phyloP scores from a whole-genome alignment of 331 rosid genomes.

The Arachis monticola region DNA sequence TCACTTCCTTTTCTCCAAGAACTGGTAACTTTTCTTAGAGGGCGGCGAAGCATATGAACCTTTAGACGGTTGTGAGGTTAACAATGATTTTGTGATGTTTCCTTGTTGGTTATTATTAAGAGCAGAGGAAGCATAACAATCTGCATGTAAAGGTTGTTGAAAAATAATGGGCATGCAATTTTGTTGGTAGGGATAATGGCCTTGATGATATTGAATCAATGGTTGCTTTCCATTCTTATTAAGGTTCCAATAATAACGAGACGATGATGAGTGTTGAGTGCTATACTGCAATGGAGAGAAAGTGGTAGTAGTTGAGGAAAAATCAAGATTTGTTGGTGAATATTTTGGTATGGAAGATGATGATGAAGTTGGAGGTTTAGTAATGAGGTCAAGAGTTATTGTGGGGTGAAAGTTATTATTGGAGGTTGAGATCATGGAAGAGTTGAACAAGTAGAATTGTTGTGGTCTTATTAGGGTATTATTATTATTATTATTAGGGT shows the following conservation, averaged over 20 bases:
- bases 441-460: conserved; percentile 45
- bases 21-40: conserved; percentile 10
- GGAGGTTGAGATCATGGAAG: conserved; percentile 46
- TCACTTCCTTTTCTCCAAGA: conserved; percentile 5
- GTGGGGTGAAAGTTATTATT: conserved; percentile 59
- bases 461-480: conserved; percentile 43
- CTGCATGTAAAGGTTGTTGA: conserved; percentile 37
- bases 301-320: conserved; percentile 32
- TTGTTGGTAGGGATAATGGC: conserved; percentile 26
- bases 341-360: conserved; percentile 29
- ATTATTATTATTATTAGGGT: conserved; percentile 8
- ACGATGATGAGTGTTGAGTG: neutral
- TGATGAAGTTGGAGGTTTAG: conserved; percentile 38
- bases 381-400: conserved; percentile 59
- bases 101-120: conserved; percentile 38
- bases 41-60: conserved; percentile 11
- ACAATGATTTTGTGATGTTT: conserved; percentile 24
- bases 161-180: conserved; percentile 26
- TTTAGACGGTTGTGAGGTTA: conserved; percentile 26
- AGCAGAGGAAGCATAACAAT: conserved; percentile 27
- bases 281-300: conserved; percentile 43
- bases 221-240: neutral
- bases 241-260: conserved; percentile 8
- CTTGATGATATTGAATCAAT: no score
- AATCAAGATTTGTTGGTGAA: conserved; percentile 34